A percentile compares a stretch with the other conserved stretches of the same genome.
Evolutionary conservation across 176 grass and related monocot species (phyloP).

Genomic region (Elymus sibiricus): DNA sequence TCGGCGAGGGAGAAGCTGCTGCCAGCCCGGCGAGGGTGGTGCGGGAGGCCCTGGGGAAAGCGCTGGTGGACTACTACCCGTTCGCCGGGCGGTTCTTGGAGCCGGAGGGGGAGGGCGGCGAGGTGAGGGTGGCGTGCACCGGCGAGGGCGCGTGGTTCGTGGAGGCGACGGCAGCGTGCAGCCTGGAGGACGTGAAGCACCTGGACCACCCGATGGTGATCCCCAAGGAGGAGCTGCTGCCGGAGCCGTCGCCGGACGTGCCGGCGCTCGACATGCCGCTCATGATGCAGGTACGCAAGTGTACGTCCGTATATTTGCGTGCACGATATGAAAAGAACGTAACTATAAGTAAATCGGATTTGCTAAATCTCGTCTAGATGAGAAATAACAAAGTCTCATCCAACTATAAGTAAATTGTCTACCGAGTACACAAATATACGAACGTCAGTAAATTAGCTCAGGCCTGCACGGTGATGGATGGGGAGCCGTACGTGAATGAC

Average conservation of each 20-base stretch:
- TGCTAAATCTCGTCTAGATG: too few relatives aligned
- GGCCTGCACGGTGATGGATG: too few relatives aligned
- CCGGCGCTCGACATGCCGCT: conserved; percentile 59
- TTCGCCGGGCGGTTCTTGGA: conserved; percentile 64
- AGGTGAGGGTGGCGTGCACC: conserved; percentile 53
- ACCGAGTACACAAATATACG: too few relatives aligned
- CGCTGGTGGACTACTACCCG: conserved; percentile 74
- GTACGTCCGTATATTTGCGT: background rate
- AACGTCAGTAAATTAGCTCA: too few relatives aligned
- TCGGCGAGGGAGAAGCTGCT: background rate
- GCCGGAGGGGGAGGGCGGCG: conserved; percentile 24
- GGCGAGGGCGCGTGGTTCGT: conserved; percentile 78
- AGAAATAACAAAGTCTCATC: too few relatives aligned
- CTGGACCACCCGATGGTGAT: conserved; percentile 76
- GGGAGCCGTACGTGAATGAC: too few relatives aligned
- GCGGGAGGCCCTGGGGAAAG: conserved; percentile 49
- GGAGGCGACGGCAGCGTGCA: conserved; percentile 55
- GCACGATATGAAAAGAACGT: background rate
- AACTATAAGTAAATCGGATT: too few relatives aligned
- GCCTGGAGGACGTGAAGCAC: conserved; percentile 57
- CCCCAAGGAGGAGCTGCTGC: conserved; percentile 66
- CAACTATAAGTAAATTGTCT: too few relatives aligned
- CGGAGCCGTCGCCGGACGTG: conserved; percentile 31
- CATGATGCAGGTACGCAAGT: conserved; percentile 60
- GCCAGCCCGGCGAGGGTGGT: conserved; percentile 21